Base-by-base conservation (phyloP, 2,329 filamentous ascomycete species). In the Ceratocystis huliohia region DNA sequence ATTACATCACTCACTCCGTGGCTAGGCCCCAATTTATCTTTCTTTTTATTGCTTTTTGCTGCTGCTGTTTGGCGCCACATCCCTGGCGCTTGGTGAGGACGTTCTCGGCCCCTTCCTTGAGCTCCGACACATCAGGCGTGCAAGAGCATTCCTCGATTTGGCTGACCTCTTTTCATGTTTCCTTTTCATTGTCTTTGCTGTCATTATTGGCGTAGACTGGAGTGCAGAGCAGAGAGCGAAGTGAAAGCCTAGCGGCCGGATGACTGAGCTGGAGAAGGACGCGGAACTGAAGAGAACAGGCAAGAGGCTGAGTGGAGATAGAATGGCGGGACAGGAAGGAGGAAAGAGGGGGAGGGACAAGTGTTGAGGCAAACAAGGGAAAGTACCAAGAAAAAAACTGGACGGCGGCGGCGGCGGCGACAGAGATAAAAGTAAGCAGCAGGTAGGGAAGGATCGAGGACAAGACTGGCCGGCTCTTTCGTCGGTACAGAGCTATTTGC, bases 91-190 rank as follows among this genome's bases (percentile, higher is more conserved):
- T 17, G n/a, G 46, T 50, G 46, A 50, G 20, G 22, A 50, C 6
- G 46, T 50, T 50, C 46, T 50, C 46, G 46, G 46, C 46, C 46
- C 20, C 46, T 50, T 50, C 46, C 46, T 50, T 50, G 46, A 50
- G 25, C n/a, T 50, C 46, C 22, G 46, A 50, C 46, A 50, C 46
- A 50, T 50, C n/a, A 22, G 22, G 20, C 10, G 46, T 50, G n/a
- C 46, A 22, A 48, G 46, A 20, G 46, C 46, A 50, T 50, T 48
- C 45, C 5, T 17, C 2, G 45, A 48, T 48, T 48, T 20, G 2
- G 30, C 30, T 33, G 30, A 33, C 6, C 30, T 33, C 30, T 33
- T 7, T 33, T 33, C 30, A 33, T 33, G 30, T 33, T 33, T 33
- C 30, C 30, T 33, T 7, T 33, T 33, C 30, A 33, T 33, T 33